These are phyloP conservation scores for Colletotrichum zoysiae DNA, from an alignment of 2,329 filamentous ascomycete species.

Conservation along the genomic window DNA sequence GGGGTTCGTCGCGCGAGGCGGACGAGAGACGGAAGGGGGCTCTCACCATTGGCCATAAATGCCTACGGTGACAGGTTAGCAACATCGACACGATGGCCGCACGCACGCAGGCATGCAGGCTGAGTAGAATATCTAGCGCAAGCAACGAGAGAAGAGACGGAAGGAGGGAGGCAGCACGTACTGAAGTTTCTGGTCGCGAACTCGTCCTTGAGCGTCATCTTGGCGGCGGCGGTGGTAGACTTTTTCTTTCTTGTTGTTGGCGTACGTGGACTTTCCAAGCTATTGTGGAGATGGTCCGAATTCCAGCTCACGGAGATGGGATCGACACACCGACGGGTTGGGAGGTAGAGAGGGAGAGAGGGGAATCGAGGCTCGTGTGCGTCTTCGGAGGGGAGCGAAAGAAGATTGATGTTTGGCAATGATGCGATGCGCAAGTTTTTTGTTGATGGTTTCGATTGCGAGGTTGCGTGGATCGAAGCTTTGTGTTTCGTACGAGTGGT, in stretches of 20 bases:
- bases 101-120: neutral
- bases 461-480: slow-evolving; percentile 13
- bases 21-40: slow-evolving; percentile 46
- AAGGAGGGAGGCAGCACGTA: slow-evolving; percentile 58
- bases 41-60: slow-evolving; percentile 82
- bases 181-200: slow-evolving; percentile 81
- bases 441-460: neutral
- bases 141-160: slow-evolving; percentile 35
- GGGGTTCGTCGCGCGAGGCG: neutral
- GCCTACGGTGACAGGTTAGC: slow-evolving; percentile 62
- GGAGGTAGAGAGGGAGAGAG: neutral
- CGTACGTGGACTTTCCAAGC: slow-evolving; percentile 41
- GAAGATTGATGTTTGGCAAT: neutral
- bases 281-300: slow-evolving; percentile 42
- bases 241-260: slow-evolving; percentile 25
- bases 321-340: slow-evolving; percentile 24
- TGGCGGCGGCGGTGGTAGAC: slow-evolving; percentile 50
- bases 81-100: neutral
- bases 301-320: slow-evolving; percentile 36
- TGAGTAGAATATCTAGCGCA: neutral
- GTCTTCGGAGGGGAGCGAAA: neutral
- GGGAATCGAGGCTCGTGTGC: neutral
- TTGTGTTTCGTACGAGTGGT: slow-evolving; percentile 10
- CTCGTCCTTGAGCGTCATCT: slow-evolving; percentile 79
- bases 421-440: slow-evolving; percentile 10